phyloP scores from a whole-genome alignment of 2,329 filamentous ascomycete species.

The Pseudogymnoascus sp. region DNA sequence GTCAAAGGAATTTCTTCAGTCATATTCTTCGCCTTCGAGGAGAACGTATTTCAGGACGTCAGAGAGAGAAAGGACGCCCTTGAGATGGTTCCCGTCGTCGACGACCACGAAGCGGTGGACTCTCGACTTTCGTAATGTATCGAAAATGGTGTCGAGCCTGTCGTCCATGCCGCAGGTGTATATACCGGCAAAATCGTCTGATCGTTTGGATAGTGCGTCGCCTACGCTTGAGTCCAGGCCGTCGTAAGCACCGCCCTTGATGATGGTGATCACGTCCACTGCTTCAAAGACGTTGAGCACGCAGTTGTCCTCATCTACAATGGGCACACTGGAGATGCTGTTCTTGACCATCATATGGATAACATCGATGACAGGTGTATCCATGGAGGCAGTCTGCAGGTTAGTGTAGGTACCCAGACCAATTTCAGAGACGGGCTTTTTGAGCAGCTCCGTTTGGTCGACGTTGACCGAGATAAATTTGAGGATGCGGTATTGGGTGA shows the following conservation, averaged over 20 bases:
- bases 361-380: slow-evolving; percentile 84
- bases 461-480: slow-evolving; percentile 98
- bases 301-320: slow-evolving; percentile 68
- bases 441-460: slow-evolving; percentile 72
- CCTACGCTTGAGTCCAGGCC: slow-evolving; percentile 80
- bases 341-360: slow-evolving; percentile 88
- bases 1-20: slow-evolving; percentile 3
- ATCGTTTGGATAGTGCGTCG: slow-evolving; percentile 77
- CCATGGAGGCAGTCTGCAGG: slow-evolving; percentile 78
- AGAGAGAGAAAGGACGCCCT: slow-evolving; percentile 85
- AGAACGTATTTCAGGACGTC: slow-evolving; percentile 96
- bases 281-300: slow-evolving; percentile 96
- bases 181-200: slow-evolving; percentile 89
- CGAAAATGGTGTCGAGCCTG: slow-evolving; percentile 89
- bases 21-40: slow-evolving; percentile 43
- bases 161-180: slow-evolving; percentile 93
- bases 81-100: slow-evolving; percentile 78
- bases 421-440: slow-evolving; percentile 79
- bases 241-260: slow-evolving; percentile 89
- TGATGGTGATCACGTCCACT: slow-evolving; percentile 91
- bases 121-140: slow-evolving; percentile 88
- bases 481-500: slow-evolving; percentile 95
- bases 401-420: slow-evolving; percentile 76
- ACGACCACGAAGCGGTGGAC: slow-evolving; percentile 91
- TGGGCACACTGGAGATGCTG: slow-evolving; percentile 91